Conservation (phyloP, 106 monocot genomes). For the Allium sativum region DNA sequence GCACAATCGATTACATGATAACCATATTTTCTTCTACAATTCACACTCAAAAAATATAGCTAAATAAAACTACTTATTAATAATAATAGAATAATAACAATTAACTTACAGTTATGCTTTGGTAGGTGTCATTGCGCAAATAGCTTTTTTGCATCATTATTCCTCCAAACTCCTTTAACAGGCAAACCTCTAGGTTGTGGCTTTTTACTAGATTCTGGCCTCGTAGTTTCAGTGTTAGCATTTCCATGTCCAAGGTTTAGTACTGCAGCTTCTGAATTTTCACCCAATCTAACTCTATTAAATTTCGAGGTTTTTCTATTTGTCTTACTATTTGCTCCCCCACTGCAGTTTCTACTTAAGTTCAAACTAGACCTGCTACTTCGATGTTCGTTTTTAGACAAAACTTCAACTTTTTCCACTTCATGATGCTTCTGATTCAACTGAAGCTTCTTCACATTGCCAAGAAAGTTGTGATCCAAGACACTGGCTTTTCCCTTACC, state of each 20-base stretch:
- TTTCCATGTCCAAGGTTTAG: constrained; percentile 20
- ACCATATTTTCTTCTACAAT: too few relatives aligned
- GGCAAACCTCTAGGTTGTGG: constrained; percentile 9
- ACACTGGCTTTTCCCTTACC: constrained; percentile 30
- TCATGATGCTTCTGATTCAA: constrained; percentile 21
- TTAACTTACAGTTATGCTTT: too few relatives aligned
- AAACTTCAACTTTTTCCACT: constrained; percentile 38
- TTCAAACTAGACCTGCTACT: neutral
- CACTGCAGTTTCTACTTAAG: constrained; percentile 9
- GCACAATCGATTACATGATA: too few relatives aligned
- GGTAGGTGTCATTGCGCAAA: constrained; percentile 5
- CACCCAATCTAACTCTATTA: constrained; percentile 58
- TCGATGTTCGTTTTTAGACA: constrained; percentile 83
- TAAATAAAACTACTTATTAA: too few relatives aligned
- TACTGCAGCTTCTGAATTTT: constrained; percentile 35
- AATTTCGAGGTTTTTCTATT: constrained; percentile 58
- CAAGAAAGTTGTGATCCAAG: constrained; percentile 36
- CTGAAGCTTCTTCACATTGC: constrained; percentile 57
- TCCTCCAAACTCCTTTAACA: constrained; percentile 63
- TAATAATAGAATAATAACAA: too few relatives aligned
- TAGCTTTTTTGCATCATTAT: constrained; percentile 56
- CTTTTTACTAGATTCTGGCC: constrained; percentile 4
- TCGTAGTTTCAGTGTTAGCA: constrained; percentile 16
- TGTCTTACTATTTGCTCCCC: constrained; percentile 27
- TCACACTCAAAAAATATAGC: too few relatives aligned